Evolutionary conservation across 2,329 filamentous ascomycete genomes (phyloP).

Genomic region (Colletotrichum falcatum): DNA sequence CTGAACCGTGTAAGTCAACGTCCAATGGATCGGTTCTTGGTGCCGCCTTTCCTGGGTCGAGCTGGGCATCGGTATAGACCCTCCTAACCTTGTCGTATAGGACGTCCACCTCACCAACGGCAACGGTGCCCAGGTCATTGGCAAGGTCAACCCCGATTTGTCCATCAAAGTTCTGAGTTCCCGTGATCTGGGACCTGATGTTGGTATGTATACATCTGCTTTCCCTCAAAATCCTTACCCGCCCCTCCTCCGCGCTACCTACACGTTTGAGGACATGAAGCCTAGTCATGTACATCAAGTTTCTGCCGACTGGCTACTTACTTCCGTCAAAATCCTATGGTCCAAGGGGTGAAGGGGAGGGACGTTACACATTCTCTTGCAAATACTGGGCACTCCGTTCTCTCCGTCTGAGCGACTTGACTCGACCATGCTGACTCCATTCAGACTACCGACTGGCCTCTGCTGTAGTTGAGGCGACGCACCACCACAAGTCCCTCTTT

Average conservation of each 20-base stretch:
- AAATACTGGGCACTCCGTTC: background rate
- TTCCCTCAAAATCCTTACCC: background rate
- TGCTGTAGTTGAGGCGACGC: conserved; percentile 86
- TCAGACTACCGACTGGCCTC: conserved; percentile 81
- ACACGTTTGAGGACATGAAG: background rate
- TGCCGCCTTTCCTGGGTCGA: background rate
- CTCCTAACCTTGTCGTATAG: conserved; percentile 54
- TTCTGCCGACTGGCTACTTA: background rate
- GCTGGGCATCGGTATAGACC: background rate
- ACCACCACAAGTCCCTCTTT: conserved; percentile 85
- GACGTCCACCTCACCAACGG: conserved; percentile 77
- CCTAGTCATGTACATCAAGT: background rate
- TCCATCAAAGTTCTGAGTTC: conserved; percentile 77
- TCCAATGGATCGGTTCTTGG: no score
- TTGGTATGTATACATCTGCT: conserved; percentile 67
- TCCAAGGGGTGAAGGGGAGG: background rate
- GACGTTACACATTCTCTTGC: background rate
- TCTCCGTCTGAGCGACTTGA: background rate
- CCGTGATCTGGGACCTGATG: conserved; percentile 74
- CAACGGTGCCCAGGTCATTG: conserved; percentile 81
- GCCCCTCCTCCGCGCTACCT: background rate
- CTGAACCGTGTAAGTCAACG: conserved; percentile 74
- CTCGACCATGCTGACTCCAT: background rate
- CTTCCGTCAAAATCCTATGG: background rate
- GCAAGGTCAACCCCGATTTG: conserved; percentile 81